Conservation (phyloP, 805 yeast species). For the Danielia oregonensis region DNA sequence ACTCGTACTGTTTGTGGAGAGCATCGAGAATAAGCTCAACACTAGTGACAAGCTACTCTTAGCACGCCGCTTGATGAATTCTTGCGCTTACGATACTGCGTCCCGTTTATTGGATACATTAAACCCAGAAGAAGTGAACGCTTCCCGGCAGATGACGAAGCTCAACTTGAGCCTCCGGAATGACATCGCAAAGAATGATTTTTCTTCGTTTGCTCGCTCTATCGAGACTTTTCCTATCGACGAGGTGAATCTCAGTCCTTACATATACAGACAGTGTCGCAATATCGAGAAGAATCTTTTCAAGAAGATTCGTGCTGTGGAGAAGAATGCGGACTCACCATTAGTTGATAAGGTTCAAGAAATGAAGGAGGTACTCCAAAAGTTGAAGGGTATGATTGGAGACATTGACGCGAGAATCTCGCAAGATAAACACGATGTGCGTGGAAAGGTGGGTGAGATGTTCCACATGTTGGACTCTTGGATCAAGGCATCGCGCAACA, state of each 20-base stretch:
- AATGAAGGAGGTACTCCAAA: slow-evolving; percentile 10
- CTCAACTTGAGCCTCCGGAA: slow-evolving; percentile 25
- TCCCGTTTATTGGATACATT: slow-evolving; percentile 20
- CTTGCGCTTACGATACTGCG: slow-evolving; percentile 22
- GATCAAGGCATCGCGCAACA: slow-evolving; percentile 13
- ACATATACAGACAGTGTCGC: slow-evolving; percentile 29
- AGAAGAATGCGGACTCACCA: slow-evolving; percentile 2
- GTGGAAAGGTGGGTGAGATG: slow-evolving; percentile 16
- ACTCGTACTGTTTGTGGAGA: slow-evolving; percentile 14
- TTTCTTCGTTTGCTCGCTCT: slow-evolving; percentile 12
- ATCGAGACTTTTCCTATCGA: slow-evolving; percentile 31
- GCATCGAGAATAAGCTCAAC: slow-evolving; percentile 14
- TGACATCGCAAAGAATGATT: slow-evolving; percentile 17
- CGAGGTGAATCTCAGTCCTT: slow-evolving; percentile 28
- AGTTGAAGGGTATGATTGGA: slow-evolving; percentile 31
- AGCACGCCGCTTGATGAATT: slow-evolving; percentile 29
- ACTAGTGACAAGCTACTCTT: slow-evolving; percentile 26
- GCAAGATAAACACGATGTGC: slow-evolving; percentile 28
- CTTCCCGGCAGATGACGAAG: slow-evolving; percentile 22
- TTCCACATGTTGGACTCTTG: slow-evolving; percentile 25
- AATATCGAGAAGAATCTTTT: slow-evolving; percentile 23
- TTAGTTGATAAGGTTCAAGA: neutral
- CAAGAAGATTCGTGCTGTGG: slow-evolving; percentile 12
- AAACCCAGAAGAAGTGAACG: slow-evolving; percentile 22
- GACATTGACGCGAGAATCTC: slow-evolving; percentile 30